Percentiles rank a stretch among this genome's conserved stretches.
Conservation (phyloP, 257 asterid genomes). For the Prunella vulgaris region DNA sequence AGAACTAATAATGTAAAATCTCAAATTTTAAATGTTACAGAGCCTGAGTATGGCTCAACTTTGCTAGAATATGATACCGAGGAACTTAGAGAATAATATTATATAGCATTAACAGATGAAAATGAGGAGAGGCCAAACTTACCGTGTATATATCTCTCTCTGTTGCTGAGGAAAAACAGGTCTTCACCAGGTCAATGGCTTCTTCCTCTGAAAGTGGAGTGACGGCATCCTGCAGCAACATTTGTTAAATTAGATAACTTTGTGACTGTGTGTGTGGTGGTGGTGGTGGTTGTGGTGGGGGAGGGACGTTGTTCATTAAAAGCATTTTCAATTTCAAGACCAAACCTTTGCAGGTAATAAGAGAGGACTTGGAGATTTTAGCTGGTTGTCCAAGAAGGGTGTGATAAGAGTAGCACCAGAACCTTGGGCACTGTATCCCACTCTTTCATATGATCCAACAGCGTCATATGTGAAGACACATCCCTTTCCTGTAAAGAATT, state of each 20-base stretch:
- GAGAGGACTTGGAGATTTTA: constrained; percentile 66
- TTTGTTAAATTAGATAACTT: constrained; percentile 1
- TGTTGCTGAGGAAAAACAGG: constrained; percentile 79
- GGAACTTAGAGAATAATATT: constrained; percentile 6
- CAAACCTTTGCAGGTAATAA: constrained; percentile 48
- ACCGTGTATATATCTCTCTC: constrained; percentile 82
- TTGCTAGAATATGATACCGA: background rate
- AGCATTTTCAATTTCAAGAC: constrained; percentile 23
- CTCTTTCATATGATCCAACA: constrained; percentile 95
- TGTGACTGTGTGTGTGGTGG: background rate
- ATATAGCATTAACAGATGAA: constrained; percentile 20
- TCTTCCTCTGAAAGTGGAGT: constrained; percentile 77
- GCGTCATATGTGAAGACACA: constrained; percentile 97
- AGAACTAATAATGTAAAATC: background rate
- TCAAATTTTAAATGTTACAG: constrained; percentile 1
- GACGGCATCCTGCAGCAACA: constrained; percentile 48
- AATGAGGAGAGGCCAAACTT: constrained; percentile 21
- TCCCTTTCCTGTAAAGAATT: constrained; percentile 65
- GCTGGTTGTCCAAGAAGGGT: constrained; percentile 88
- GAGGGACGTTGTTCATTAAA: constrained; percentile 37
- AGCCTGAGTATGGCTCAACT: background rate
- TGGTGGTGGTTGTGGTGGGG: background rate
- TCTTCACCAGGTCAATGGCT: constrained; percentile 82
- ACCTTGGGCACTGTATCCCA: constrained; percentile 97
- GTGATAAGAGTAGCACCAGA: constrained; percentile 91